Evolutionary conservation across 371 early-diverging fungal species (phyloP).

Genomic region (Rhizopus microsporus): DNA sequence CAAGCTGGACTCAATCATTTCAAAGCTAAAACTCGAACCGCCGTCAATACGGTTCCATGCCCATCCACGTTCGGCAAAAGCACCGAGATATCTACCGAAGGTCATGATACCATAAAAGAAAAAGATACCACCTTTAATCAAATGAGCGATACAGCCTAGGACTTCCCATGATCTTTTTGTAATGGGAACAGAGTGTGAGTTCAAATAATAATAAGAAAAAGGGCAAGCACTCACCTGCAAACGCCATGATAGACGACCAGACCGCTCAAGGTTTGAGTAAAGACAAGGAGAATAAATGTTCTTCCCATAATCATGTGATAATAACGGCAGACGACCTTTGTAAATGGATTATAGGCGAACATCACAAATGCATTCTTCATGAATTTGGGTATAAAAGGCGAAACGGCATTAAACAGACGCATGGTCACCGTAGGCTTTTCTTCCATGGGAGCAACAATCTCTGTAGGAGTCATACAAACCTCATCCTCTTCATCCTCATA

Average conservation of each 20-base stretch:
- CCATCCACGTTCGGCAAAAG: slow-evolving; percentile 52
- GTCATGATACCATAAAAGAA: slow-evolving; percentile 50
- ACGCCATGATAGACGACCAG: slow-evolving; percentile 53
- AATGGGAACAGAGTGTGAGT: background rate
- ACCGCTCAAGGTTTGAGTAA: slow-evolving; percentile 49
- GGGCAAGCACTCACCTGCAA: slow-evolving; percentile 30
- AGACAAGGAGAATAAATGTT: slow-evolving; percentile 43
- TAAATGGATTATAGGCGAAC: slow-evolving; percentile 46
- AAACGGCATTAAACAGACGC: slow-evolving; percentile 26
- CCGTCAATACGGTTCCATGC: slow-evolving; percentile 48
- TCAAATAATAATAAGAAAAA: slow-evolving; percentile 1
- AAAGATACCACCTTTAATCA: slow-evolving; percentile 56
- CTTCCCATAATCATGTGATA: slow-evolving; percentile 44
- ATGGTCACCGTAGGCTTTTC: slow-evolving; percentile 30
- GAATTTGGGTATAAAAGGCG: slow-evolving; percentile 37
- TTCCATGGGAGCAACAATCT: slow-evolving; percentile 5
- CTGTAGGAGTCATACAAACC: slow-evolving; percentile 16
- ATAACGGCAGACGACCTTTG: slow-evolving; percentile 41
- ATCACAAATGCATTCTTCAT: slow-evolving; percentile 38
- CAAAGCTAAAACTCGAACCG: slow-evolving; percentile 45
- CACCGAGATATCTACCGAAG: slow-evolving; percentile 50
- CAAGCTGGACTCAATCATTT: slow-evolving; percentile 46
- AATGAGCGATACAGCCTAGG: slow-evolving; percentile 50
- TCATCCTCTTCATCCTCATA: slow-evolving; percentile 25
- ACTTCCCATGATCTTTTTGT: slow-evolving; percentile 39